Evolutionary conservation across 495 filamentous ascomycete genomes (phyloP), one percentile per base, ranked within the genome.

Genomic region (Aspergillus cristatus): DNA sequence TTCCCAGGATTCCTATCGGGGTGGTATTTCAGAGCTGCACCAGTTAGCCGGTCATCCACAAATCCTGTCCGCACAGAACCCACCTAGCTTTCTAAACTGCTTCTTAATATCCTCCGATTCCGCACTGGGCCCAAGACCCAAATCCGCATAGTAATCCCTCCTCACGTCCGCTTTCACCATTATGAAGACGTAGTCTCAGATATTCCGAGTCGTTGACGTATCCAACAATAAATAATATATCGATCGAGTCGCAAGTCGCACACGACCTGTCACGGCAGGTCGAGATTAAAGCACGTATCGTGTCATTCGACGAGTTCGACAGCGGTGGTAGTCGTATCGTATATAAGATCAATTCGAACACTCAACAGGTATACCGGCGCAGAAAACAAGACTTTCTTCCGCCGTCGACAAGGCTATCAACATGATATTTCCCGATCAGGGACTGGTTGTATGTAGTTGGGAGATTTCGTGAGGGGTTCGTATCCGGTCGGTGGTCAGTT

Each of bases 1-100:
- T 72, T 71, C 30, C 89, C 89, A 3, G 80, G 84, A 48, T 96
- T 94, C 30, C 87, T 78, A 55, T 96, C 89, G 6, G 89, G 89
- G 51, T 96, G 89, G 47, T 79, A 93, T 49, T 79, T 79, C 17
- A 91, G 70, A 24, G 87, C 88, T 90, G 45, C 13, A 20, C 43
- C 45, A 49, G 47, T 16, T 2, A 33, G 8, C 24, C 31, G 18
- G 32, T 15, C 8, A 16, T 13, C 14, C 29, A 30, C 7, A 33
- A 18, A 17, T n/a, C 26, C 28, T 24, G 11, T 32, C 20, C 18
- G n/a, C n/a, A n/a, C 35, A 12, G 7, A 29, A 44, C 68, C 38
- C 64, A 87, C 84, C 84, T 48, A 94, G 71, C 59, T 86, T 88
- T 48, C 78, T 74, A 63, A 87, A 96, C 48, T 87, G 82, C 62